phyloP scores from a whole-genome alignment of 2,329 filamentous ascomycete species.

The Fusarium sp. region DNA sequence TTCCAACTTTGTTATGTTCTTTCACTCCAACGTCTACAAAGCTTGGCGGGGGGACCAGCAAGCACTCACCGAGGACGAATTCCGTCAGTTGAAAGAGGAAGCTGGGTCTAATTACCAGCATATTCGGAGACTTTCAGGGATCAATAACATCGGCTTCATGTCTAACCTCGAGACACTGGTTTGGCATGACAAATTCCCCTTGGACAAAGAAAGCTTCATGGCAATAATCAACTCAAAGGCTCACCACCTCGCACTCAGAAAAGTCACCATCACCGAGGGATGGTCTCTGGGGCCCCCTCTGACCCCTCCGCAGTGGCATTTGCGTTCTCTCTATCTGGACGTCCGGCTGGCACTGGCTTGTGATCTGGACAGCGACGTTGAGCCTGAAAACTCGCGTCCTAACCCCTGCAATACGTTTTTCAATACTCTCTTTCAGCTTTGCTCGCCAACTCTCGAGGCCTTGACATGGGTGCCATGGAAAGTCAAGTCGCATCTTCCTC shows the following conservation, averaged over 20 bases:
- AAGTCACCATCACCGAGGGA: neutral
- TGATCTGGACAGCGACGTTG: too few relatives aligned
- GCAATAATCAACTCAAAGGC: neutral
- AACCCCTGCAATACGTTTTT: neutral
- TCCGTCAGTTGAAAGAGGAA: neutral
- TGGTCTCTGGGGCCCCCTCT: neutral
- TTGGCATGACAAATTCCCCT: accelerated
- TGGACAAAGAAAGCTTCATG: neutral
- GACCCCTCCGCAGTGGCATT: neutral
- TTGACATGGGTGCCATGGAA: slow-evolving; percentile 7
- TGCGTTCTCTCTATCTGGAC: neutral
- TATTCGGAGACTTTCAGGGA: too few relatives aligned
- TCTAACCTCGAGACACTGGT: neutral
- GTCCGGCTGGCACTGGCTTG: neutral
- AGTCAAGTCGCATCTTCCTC: neutral
- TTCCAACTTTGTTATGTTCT: neutral
- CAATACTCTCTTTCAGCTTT: slow-evolving; percentile 9
- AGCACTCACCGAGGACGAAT: neutral
- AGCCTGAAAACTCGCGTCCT: neutral
- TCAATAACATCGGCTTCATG: neutral
- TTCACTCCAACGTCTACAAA: neutral
- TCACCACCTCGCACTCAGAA: neutral
- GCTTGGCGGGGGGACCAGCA: too few relatives aligned
- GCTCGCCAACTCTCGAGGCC: slow-evolving; percentile 20
- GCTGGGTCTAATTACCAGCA: neutral